Conservation (phyloP, 2,329 filamentous ascomycete species). For the Phoma sp. region DNA sequence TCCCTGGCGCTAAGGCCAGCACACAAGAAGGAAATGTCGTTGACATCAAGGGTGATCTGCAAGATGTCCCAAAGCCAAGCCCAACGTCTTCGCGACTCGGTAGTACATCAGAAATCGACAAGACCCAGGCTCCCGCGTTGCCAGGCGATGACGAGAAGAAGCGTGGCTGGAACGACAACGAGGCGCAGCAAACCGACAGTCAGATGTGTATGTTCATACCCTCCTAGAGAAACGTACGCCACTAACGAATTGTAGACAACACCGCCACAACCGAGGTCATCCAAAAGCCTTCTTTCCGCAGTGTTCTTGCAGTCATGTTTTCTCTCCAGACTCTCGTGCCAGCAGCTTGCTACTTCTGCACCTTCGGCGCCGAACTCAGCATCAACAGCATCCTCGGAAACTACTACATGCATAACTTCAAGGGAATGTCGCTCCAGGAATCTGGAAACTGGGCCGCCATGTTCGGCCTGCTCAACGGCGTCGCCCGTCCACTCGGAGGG, state of each 20-base stretch:
- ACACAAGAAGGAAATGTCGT: conserved; percentile 7
- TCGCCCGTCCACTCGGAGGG: conserved; percentile 69
- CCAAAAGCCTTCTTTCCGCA: conserved; percentile 64
- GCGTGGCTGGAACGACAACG: conserved; percentile 30
- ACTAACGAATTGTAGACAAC: conserved; percentile 43
- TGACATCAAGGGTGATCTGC: conserved; percentile 8
- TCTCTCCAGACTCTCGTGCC: conserved; percentile 62
- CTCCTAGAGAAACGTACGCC: background rate
- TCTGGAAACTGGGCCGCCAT: conserved; percentile 69
- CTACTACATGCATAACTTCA: conserved; percentile 63
- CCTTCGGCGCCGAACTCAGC: conserved; percentile 64
- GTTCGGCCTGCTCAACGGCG: conserved; percentile 74
- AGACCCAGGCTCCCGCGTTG: background rate
- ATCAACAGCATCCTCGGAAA: conserved; percentile 64
- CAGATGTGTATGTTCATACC: conserved; percentile 7
- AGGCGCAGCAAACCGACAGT: conserved; percentile 43
- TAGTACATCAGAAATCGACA: conserved; percentile 9
- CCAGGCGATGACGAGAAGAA: conserved; percentile 31
- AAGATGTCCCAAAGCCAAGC: conserved; percentile 5
- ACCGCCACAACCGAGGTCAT: conserved; percentile 65
- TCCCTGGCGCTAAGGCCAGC: background rate
- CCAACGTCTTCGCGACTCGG: conserved; percentile 4
- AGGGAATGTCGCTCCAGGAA: conserved; percentile 57
- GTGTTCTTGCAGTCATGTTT: conserved; percentile 66
- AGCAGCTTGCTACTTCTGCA: conserved; percentile 62